Conservation (phyloP, 495 filamentous ascomycete species). For the Aspergillus hancockii region DNA sequence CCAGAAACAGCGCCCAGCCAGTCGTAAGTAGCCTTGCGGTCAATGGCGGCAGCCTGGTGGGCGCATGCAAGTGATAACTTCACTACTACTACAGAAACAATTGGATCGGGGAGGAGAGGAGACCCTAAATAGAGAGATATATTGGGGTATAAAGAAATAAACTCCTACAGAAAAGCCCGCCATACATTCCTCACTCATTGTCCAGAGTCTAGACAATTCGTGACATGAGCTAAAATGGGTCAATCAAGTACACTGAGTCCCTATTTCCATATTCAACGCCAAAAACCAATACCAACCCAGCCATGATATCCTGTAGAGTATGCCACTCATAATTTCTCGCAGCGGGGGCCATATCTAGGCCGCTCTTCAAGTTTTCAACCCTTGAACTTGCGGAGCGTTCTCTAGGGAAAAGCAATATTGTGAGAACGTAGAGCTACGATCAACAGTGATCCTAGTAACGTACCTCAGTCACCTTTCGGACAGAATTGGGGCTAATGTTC, state of each 20-base stretch:
- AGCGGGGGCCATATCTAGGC: background rate
- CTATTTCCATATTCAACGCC: background rate
- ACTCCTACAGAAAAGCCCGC: background rate
- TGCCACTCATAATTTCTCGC: background rate
- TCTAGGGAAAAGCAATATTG: constrained; percentile 39
- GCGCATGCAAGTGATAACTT: background rate
- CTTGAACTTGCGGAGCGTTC: constrained; percentile 74
- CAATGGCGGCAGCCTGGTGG: background rate
- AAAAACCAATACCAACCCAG: background rate
- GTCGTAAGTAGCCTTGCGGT: background rate
- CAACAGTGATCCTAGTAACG: constrained; percentile 19
- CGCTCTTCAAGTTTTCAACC: constrained; percentile 63
- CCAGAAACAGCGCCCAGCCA: constrained; percentile 10
- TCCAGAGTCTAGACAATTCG: background rate
- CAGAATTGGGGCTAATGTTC: constrained; percentile 67
- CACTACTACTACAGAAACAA: background rate
- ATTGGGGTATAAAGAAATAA: constrained; percentile 3
- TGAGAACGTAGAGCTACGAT: background rate
- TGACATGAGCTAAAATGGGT: background rate
- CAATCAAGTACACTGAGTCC: background rate
- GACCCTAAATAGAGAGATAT: background rate
- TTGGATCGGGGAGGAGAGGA: background rate
- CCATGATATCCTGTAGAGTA: background rate
- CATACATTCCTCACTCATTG: background rate
- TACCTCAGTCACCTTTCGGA: constrained; percentile 78